Percentiles rank a stretch among this genome's conserved stretches.
phyloP scores from a whole-genome alignment of 495 filamentous ascomycete genomes.

The Achaetomiella virescens region DNA sequence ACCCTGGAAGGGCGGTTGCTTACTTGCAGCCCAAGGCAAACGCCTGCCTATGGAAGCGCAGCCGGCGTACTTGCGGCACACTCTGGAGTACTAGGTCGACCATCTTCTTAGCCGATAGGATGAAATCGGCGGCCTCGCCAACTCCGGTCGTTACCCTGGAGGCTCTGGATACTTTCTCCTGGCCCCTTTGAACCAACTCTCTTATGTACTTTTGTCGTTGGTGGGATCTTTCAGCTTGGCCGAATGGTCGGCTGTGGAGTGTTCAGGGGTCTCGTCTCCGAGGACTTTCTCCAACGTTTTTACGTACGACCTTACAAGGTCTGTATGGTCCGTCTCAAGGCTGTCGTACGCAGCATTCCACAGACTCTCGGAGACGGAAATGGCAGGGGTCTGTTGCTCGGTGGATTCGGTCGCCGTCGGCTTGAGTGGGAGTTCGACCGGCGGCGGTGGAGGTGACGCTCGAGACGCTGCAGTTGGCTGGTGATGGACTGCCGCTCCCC shows the following conservation, averaged over 20 bases:
- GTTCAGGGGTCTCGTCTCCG: too few species aligned
- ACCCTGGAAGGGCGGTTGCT: too few species aligned
- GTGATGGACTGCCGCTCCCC: too few species aligned
- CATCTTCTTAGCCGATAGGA: slow-evolving; percentile 19
- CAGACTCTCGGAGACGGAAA: slow-evolving; percentile 14
- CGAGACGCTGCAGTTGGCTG: too few species aligned
- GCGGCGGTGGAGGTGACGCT: too few species aligned
- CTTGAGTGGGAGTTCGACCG: too few species aligned
- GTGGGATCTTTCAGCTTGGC: slow-evolving; percentile 10
- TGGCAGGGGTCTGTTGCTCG: slow-evolving; percentile 2
- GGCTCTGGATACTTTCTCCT: slow-evolving; percentile 14
- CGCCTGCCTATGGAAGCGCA: slow-evolving; percentile 21
- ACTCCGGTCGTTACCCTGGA: slow-evolving; percentile 15
- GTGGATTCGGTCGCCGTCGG: too few species aligned
- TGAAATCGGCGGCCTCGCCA: slow-evolving; percentile 13
- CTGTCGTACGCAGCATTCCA: slow-evolving; percentile 24
- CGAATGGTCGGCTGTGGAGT: slow-evolving; percentile 8
- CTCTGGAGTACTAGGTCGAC: slow-evolving; percentile 12
- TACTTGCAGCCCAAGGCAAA: slow-evolving; percentile 20
- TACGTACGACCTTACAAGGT: slow-evolving; percentile 20
- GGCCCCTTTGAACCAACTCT: slow-evolving; percentile 16
- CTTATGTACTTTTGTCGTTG: too few species aligned
- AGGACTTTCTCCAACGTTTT: slow-evolving; percentile 12
- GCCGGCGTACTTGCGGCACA: slow-evolving; percentile 17
- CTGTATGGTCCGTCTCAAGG: slow-evolving; percentile 15